A percentile compares a stretch with the other conserved stretches of the same genome.
Conservation (phyloP, 2,329 filamentous ascomycete species). For the Zopfia rhizophila region DNA sequence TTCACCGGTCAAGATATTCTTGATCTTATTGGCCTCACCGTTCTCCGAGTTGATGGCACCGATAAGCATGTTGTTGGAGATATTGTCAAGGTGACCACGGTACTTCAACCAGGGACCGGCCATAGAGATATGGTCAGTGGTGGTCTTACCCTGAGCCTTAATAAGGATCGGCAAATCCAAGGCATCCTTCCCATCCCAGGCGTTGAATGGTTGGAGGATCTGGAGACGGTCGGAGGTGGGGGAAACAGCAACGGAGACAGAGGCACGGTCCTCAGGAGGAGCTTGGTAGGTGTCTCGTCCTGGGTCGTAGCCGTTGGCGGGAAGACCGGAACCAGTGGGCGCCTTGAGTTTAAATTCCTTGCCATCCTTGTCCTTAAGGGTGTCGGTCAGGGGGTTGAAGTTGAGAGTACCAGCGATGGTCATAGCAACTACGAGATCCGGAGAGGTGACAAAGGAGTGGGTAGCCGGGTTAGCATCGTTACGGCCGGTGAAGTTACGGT, state of each 20-base stretch:
- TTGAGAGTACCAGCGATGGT: conserved; percentile 83
- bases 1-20: conserved; percentile 86
- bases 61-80: conserved; percentile 99
- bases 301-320: conserved; percentile 84
- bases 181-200: conserved; percentile 95
- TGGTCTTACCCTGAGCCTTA: conserved; percentile 96
- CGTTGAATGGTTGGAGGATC: conserved; percentile 82
- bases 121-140: conserved; percentile 97
- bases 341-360: conserved; percentile 91
- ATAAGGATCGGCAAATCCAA: conserved; percentile 88
- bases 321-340: conserved; percentile 84
- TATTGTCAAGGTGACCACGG: conserved; percentile 98
- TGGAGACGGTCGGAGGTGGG: conserved; percentile 94
- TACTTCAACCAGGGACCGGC: conserved; percentile 98
- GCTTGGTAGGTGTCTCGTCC: conserved; percentile 96
- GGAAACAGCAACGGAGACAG: conserved; percentile 82
- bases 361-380: conserved; percentile 92
- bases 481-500: conserved; percentile 99
- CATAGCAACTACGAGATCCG: conserved; percentile 88
- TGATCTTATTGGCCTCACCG: conserved; percentile 96
- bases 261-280: conserved; percentile 80
- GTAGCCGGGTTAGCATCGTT: conserved; percentile 97
- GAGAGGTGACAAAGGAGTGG: conserved; percentile 91
- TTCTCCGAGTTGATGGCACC: conserved; percentile 97
- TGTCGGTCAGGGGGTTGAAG: conserved; percentile 96